Evolutionary conservation across 345 rosid genomes (phyloP).

Genomic region (Cochlearia excelsa): DNA sequence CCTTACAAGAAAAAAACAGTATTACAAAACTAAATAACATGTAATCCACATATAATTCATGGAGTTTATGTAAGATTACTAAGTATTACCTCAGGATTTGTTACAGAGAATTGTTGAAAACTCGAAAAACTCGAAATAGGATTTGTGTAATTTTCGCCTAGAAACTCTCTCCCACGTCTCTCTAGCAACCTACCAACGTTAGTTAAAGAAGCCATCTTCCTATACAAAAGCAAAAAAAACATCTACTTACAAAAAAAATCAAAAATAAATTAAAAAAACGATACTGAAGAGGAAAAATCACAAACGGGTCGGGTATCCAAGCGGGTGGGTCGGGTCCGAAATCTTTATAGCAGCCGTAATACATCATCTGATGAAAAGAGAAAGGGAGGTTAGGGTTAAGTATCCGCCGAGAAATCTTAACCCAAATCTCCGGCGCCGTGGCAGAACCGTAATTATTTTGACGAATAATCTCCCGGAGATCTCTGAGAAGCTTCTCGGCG

Average conservation of each 20-base stretch:
- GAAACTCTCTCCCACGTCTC: slow-evolving; percentile 63
- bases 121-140: slow-evolving; percentile 76
- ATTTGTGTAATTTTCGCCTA: slow-evolving; percentile 68
- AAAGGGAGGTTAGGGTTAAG: slow-evolving; percentile 75
- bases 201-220: slow-evolving; percentile 58
- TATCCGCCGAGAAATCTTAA: slow-evolving; percentile 45
- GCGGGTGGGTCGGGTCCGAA: slow-evolving; percentile 89
- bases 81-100: slow-evolving; percentile 68
- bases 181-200: slow-evolving; percentile 73
- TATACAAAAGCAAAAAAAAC: slow-evolving; percentile 17
- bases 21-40: not conserved
- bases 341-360: slow-evolving; percentile 72
- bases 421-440: slow-evolving; percentile 61
- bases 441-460: slow-evolving; percentile 32
- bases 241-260: too few relatives aligned
- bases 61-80: too few relatives aligned
- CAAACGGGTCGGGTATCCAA: slow-evolving; percentile 86
- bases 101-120: slow-evolving; percentile 84
- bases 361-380: slow-evolving; percentile 83
- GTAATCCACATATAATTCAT: too few relatives aligned
- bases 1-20: slow-evolving; percentile 40
- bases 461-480: slow-evolving; percentile 43
- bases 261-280: not conserved
- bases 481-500: slow-evolving; percentile 43
- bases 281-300: not conserved